Evolutionary conservation across 805 yeast species (phyloP), one percentile per base, ranked within the genome.

Genomic region (Naumovozyma dairenensis): DNA sequence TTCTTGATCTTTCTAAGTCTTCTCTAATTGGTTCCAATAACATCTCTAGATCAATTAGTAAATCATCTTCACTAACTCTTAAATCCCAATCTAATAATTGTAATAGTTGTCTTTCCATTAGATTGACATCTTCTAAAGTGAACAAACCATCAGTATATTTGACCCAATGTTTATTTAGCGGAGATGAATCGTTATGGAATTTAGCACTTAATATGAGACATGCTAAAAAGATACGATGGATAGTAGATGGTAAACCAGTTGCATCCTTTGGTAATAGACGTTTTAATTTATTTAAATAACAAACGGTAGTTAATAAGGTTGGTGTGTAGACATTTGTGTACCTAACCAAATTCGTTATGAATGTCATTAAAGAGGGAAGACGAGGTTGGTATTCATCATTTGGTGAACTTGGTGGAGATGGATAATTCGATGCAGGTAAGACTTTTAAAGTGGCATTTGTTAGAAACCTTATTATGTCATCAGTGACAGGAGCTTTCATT

Each of bases 301-400:
- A 76, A 36, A 77, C 64, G 2, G 87, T 76, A 12, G 83, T 66
- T 72, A 80, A 69, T 43, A 80, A 62, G 13, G 87, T 80, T 25
- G 86, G 84, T 4, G 85, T 76, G 57, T 79, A 77, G n/a, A 80
- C 84, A 49, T 79, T 77, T 21, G 85, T 77, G 61, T 77, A 71
- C 46, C 79, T 67, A 26, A 80, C 82, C 49, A 80, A 62, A 45
- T 68, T 73, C 39, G 77, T 70, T 47, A 80, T 74, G 59, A 80
- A 80, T 0, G 80, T 72, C 76, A 71, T 74, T 42, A 80, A 63
- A 4, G 85, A 75, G 9, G 87, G 86, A 32, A 62, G 31, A 12
- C 42, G 35, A 4, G 45, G 45, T 19, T 37, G 38, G 8, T 27
- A 16, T 4, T 38, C 22, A 12, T 39, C 32, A 6, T 32, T 18